These are phyloP conservation scores for Globisporangium apiculatum DNA, from an alignment of 352 stramenopile genomes.

Conservation along the genomic window DNA sequence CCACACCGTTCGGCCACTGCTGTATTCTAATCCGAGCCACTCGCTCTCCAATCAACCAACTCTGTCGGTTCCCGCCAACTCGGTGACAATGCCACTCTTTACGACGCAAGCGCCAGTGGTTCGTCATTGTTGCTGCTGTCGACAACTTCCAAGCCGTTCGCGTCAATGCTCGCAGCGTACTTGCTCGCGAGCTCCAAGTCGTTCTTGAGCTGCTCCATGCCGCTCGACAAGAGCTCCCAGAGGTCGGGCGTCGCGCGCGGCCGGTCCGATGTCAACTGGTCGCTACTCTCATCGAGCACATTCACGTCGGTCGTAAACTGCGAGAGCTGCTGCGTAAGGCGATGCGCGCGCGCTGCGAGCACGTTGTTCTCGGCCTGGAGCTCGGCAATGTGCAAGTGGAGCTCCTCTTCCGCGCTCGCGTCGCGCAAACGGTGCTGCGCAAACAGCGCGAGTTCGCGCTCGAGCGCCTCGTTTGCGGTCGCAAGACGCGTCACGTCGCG, in stretches of 20 bases:
- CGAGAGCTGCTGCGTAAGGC: slow-evolving; percentile 72
- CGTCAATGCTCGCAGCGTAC: slow-evolving; percentile 78
- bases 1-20: too few species aligned
- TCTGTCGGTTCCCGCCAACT: neutral
- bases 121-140: slow-evolving; percentile 31
- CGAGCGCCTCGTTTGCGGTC: slow-evolving; percentile 48
- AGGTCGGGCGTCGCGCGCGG: slow-evolving; percentile 41
- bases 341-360: slow-evolving; percentile 62
- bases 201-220: slow-evolving; percentile 88
- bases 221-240: slow-evolving; percentile 77
- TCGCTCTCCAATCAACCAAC: neutral
- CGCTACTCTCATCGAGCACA: slow-evolving; percentile 57
- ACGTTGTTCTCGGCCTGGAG: slow-evolving; percentile 85
- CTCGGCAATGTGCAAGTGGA: slow-evolving; percentile 66
- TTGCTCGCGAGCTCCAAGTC: slow-evolving; percentile 84
- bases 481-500: slow-evolving; percentile 61
- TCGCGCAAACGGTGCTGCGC: slow-evolving; percentile 55
- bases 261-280: slow-evolving; percentile 9
- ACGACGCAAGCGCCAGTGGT: slow-evolving; percentile 45
- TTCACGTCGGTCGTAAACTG: slow-evolving; percentile 73
- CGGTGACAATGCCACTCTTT: neutral
- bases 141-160: slow-evolving; percentile 23
- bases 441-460: slow-evolving; percentile 60
- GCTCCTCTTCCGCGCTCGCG: slow-evolving; percentile 55
- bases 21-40: too few species aligned